phyloP scores from a whole-genome alignment of 768 basidiomycete species.

The Cubamyces lactineus region DNA sequence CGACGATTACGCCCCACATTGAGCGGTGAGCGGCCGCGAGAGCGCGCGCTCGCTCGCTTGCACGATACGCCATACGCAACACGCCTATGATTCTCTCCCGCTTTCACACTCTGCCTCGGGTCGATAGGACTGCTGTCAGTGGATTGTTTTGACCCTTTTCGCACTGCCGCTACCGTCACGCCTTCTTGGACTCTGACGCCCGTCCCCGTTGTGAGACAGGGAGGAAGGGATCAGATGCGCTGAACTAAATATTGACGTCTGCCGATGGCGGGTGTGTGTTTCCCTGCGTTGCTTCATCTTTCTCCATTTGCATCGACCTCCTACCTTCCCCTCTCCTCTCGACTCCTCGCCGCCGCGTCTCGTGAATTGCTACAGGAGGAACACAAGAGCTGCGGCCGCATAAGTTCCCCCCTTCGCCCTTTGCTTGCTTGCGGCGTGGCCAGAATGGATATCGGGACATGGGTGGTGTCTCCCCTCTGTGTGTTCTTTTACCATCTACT shows the following conservation, averaged over 20 bases:
- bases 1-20: conserved; percentile 21
- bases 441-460: too few species aligned
- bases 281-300: neutral
- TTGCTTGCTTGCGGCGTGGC: neutral
- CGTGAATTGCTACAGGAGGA: too few species aligned
- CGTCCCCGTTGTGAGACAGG: neutral
- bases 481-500: too few species aligned
- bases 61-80: neutral
- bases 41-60: neutral
- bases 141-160: neutral
- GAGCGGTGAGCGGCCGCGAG: conserved; percentile 1
- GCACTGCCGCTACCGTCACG: neutral
- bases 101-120: neutral
- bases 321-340: neutral
- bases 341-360: neutral
- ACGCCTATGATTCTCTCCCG: neutral
- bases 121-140: conserved; percentile 6
- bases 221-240: neutral
- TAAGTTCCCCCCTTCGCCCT: too few species aligned
- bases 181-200: conserved; percentile 2
- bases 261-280: neutral
- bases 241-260: neutral
- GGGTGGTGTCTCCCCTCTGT: too few species aligned
- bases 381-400: too few species aligned
- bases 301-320: neutral